A percentile compares a stretch with the other conserved stretches of the same genome.
phyloP scores from a whole-genome alignment of 352 stramenopile species.

The Globisporangium nunn region DNA sequence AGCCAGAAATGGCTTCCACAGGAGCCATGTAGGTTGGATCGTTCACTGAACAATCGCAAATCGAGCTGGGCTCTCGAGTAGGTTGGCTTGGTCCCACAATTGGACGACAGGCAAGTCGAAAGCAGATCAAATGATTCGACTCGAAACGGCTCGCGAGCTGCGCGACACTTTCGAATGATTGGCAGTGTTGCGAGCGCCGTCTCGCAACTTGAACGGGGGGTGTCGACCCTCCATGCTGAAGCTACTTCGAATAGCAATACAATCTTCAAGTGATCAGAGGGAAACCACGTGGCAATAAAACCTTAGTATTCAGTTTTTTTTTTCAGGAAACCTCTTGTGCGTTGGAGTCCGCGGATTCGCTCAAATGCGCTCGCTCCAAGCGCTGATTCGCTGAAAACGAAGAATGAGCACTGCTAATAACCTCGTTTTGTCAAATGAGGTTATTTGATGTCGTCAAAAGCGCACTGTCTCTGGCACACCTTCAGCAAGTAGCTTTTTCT shows the following conservation, averaged over 20 bases:
- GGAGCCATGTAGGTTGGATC: neutral
- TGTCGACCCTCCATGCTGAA: neutral
- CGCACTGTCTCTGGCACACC: neutral
- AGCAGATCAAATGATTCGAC: neutral
- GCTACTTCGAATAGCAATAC: neutral
- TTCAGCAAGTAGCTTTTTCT: neutral
- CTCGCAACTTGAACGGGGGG: neutral
- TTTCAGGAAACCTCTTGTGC: neutral
- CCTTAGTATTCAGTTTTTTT: no score
- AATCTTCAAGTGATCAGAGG: no score
- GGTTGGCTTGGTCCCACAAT: slow-evolving; percentile 1
- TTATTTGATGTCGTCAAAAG: neutral
- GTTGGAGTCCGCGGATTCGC: slow-evolving; percentile 28
- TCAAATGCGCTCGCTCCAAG: neutral
- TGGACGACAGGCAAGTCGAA: slow-evolving; percentile 2
- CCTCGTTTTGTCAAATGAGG: no score
- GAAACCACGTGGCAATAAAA: neutral
- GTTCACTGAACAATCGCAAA: slow-evolving; percentile 9
- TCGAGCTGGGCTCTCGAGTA: neutral
- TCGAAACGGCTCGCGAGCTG: neutral
- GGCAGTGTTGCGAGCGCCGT: neutral
- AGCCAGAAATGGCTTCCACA: neutral
- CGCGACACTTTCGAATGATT: neutral
- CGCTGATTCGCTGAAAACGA: neutral
- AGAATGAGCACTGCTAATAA: no score